Evolutionary conservation across 1,139 yeast species (phyloP).

Genomic region (Saccharomyces pastorianus): DNA sequence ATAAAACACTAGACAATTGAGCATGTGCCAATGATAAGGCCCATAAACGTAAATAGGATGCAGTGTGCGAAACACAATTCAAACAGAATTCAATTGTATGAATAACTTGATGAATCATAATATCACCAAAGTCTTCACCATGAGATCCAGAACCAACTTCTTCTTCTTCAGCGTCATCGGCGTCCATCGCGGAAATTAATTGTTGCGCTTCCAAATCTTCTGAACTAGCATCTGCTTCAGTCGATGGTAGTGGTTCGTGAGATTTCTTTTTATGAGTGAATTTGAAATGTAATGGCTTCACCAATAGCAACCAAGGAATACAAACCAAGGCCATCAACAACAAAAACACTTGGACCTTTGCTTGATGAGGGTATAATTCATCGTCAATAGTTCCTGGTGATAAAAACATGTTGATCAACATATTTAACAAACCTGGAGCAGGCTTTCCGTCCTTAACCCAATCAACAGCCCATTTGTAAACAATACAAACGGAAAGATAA

Average conservation of each 20-base stretch:
- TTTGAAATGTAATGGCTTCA: constrained; percentile 75
- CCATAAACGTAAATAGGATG: constrained; percentile 93
- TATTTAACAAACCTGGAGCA: constrained; percentile 89
- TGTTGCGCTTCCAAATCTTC: constrained; percentile 21
- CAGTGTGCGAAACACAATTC: constrained; percentile 96
- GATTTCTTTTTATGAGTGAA: constrained; percentile 33
- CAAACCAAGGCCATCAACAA: constrained; percentile 75
- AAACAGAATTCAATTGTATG: constrained; percentile 97
- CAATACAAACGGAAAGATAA: constrained; percentile 70
- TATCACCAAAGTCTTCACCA: constrained; percentile 74
- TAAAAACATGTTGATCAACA: constrained; percentile 92
- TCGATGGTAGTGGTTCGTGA: constrained; percentile 20
- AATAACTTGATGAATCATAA: constrained; percentile 94
- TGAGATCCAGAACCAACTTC: constrained; percentile 44
- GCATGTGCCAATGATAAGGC: constrained; percentile 96
- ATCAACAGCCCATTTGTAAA: constrained; percentile 91
- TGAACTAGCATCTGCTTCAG: constrained; percentile 23
- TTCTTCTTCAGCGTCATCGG: constrained; percentile 26
- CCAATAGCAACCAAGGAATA: constrained; percentile 87
- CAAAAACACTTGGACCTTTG: constrained; percentile 63
- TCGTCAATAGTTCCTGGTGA: constrained; percentile 87
- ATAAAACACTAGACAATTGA: constrained; percentile 85
- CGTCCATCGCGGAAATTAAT: constrained; percentile 10
- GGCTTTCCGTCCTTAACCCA: constrained; percentile 70
- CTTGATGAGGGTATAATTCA: constrained; percentile 76